These are phyloP conservation scores for Saraca asoca DNA, from an alignment of 331 rosid genomes.

Conservation along the genomic window DNA sequence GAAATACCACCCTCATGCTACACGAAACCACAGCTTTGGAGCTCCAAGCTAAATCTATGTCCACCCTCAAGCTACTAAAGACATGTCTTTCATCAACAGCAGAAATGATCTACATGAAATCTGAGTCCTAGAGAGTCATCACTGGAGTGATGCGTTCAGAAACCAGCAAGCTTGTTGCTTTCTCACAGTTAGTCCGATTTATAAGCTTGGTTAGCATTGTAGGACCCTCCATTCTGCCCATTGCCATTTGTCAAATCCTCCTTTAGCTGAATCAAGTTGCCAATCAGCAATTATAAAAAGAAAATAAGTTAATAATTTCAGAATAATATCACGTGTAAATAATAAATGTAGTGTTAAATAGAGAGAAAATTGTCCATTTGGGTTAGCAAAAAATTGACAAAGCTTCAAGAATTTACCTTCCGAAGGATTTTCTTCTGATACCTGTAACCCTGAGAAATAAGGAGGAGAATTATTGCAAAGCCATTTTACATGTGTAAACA, in stretches of 20 bases:
- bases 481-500: slow-evolving; percentile 31
- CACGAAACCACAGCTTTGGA: neutral
- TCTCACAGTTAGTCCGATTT: slow-evolving; percentile 8
- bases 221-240: slow-evolving; percentile 49
- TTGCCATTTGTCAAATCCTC: slow-evolving; percentile 51
- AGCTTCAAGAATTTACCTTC: slow-evolving; percentile 54
- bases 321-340: neutral
- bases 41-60: neutral
- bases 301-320: neutral
- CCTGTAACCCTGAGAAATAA: slow-evolving; percentile 73
- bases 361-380: too few relatives aligned
- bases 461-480: slow-evolving; percentile 33
- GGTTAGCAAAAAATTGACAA: neutral
- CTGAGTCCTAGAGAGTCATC: neutral
- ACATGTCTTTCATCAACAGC: neutral
- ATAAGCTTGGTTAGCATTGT: neutral
- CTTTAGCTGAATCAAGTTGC: slow-evolving; percentile 62
- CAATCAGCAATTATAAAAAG: neutral
- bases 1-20: neutral
- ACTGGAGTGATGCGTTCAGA: neutral
- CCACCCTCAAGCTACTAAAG: neutral
- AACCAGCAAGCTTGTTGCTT: neutral
- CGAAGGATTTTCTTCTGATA: slow-evolving; percentile 76
- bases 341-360: too few relatives aligned
- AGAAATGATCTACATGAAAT: neutral